These are phyloP conservation scores for Bruguiera parviflora DNA, from an alignment of 345 rosid genomes.

Conservation along the genomic window DNA sequence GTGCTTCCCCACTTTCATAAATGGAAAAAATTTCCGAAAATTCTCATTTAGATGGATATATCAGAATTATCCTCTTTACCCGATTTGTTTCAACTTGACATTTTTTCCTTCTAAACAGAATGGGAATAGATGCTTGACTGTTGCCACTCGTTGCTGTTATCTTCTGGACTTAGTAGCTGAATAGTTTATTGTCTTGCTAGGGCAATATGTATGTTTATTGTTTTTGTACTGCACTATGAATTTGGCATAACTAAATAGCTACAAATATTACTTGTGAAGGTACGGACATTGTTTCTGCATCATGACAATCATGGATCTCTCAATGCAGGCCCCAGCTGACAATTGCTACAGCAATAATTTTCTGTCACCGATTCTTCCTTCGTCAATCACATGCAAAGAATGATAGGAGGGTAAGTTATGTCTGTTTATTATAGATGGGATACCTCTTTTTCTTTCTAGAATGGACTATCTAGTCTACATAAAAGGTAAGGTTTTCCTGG, in stretches of 20 bases:
- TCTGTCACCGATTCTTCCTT: conserved; percentile 93
- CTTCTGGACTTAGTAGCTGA: not conserved
- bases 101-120: not conserved
- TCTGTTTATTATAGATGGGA: not conserved
- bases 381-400: conserved; percentile 90
- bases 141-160: not conserved
- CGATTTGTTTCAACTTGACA: not conserved
- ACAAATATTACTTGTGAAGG: not conserved
- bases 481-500: no score
- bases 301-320: conserved; percentile 3
- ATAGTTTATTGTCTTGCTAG: no score
- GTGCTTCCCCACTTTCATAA: not conserved
- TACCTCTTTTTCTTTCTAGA: not conserved
- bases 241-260: not conserved
- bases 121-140: not conserved
- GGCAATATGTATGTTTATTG: no score
- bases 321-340: conserved; percentile 95
- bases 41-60: not conserved
- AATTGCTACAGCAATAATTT: conserved; percentile 94
- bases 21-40: not conserved
- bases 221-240: not conserved
- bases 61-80: not conserved
- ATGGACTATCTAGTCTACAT: not conserved
- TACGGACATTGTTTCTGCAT: not conserved
- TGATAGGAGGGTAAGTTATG: conserved; percentile 70